Conservation (phyloP, 352 stramenopile genomes). For the Phytophthora multivora region DNA sequence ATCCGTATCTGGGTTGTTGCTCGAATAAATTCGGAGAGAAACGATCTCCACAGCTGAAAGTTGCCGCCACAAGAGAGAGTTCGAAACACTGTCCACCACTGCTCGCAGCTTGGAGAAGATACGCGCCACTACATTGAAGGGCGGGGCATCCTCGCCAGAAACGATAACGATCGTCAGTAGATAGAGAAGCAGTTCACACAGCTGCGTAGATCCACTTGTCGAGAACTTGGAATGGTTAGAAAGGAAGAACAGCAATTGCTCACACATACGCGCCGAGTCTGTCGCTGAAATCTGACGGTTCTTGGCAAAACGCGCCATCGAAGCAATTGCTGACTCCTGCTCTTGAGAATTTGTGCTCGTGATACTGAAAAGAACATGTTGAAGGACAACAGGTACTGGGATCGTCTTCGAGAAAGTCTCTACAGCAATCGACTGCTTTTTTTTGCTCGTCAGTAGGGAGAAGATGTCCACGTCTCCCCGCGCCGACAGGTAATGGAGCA, state of each 20-base stretch:
- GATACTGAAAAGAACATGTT: slow-evolving; percentile 35
- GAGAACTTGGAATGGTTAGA: slow-evolving; percentile 1
- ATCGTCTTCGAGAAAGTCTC: slow-evolving; percentile 27
- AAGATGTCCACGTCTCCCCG: slow-evolving; percentile 53
- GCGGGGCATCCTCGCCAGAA: neutral
- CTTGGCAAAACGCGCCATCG: slow-evolving; percentile 13
- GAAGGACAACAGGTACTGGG: slow-evolving; percentile 28
- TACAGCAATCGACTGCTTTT: slow-evolving; percentile 3
- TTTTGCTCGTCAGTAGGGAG: slow-evolving; percentile 29
- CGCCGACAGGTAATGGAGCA: slow-evolving; percentile 61
- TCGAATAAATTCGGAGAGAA: slow-evolving; percentile 27
- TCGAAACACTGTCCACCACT: slow-evolving; percentile 15
- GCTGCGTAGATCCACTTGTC: slow-evolving; percentile 1
- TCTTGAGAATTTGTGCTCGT: slow-evolving; percentile 19
- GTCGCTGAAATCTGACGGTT: slow-evolving; percentile 7
- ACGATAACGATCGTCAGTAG: slow-evolving; percentile 43
- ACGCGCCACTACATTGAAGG: slow-evolving; percentile 21
- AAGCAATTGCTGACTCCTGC: slow-evolving; percentile 20
- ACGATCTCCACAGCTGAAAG: slow-evolving; percentile 43
- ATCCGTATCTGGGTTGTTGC: slow-evolving; percentile 13
- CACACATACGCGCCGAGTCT: slow-evolving; percentile 45
- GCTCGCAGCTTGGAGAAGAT: slow-evolving; percentile 48
- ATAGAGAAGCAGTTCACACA: slow-evolving; percentile 46
- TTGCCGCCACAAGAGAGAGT: slow-evolving; percentile 20
- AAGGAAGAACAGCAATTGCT: slow-evolving; percentile 59